Evolutionary conservation across 371 early-diverging fungal genomes (phyloP).

Genomic region (Neoconidiobolus thromboides): DNA sequence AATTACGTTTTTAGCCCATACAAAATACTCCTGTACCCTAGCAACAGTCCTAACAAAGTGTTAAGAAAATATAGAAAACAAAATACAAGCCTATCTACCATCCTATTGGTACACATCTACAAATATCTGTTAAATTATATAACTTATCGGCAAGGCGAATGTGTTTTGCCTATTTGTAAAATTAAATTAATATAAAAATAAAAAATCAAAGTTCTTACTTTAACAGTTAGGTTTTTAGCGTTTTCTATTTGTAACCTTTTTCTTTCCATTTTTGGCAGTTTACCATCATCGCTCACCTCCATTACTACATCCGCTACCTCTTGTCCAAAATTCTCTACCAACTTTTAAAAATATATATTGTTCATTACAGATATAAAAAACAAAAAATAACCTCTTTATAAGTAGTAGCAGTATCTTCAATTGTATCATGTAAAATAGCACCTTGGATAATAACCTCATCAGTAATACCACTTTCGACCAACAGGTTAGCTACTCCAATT

Average conservation of each 20-base stretch:
- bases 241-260: conserved; percentile 19
- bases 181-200: neutral
- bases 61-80: neutral
- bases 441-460: conserved; percentile 19
- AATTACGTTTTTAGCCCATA: conserved; percentile 27
- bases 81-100: conserved; percentile 14
- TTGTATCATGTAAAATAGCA: conserved; percentile 33
- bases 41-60: conserved; percentile 10
- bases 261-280: conserved; percentile 14
- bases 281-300: conserved; percentile 29
- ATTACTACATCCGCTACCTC: conserved; percentile 18
- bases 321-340: conserved; percentile 19
- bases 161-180: conserved; percentile 17
- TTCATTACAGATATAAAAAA: neutral
- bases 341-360: conserved; percentile 8
- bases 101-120: conserved; percentile 15
- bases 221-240: conserved; percentile 19
- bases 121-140: conserved; percentile 25
- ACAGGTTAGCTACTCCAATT: conserved; percentile 21
- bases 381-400: conserved; percentile 18
- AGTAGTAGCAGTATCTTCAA: conserved; percentile 34
- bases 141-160: conserved; percentile 36
- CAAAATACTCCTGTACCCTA: conserved; percentile 24
- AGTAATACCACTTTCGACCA: conserved; percentile 19
- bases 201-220: neutral